Base-by-base conservation (phyloP, 257 asterid genomes). In the Solanum pennellii region DNA sequence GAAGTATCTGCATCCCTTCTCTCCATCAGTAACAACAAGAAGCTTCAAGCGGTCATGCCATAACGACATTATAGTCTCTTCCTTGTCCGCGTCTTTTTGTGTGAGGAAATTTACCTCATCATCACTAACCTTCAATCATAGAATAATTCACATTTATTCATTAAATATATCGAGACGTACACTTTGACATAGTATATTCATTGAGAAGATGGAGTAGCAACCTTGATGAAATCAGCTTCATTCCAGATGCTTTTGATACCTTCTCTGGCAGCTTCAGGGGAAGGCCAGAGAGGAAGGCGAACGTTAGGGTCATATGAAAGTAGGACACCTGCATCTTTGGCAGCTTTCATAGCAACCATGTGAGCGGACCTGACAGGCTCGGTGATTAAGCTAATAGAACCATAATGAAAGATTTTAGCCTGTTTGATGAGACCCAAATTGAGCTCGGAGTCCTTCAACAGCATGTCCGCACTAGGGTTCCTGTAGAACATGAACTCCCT, bases 221-320 rank as follows among this genome's bases (percentile, higher is more conserved):
- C 93, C 93, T 92, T 92, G 92, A 92, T 90, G 49, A 92, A 89
- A 89, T 91, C 93, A 41, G 94, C 92, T 87, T 91, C 88, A 10
- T 75, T 33, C 94, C 94, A 92, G 25, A 92, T 92, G 87, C 92
- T 91, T 27, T 4, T 87, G 76, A 92, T 92, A 52, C 90, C 91
- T 15, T 62, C 31, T 41, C 93, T 89, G 0, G 93, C 93, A 6
- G 89, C 90, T 12, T 91, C 89, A 1, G 89, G 72, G 0, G 94
- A 91, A 72, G 94, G 92, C 94, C 94, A 92, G 29, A 92, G 92
- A 9, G 94, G 93, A 23, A 92, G 66, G 33, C 94, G 90, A 20
- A 92, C 91, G 74, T 92, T 91, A 8, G 94, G 94, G 37, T 92
- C 94, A 52, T 92, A 92, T 1, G 93, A 91, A 7, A 92, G 90